These are phyloP conservation scores for Marasmius tenuissimus DNA, from an alignment of 1,284 basidiomycete species.

Conservation along the genomic window DNA sequence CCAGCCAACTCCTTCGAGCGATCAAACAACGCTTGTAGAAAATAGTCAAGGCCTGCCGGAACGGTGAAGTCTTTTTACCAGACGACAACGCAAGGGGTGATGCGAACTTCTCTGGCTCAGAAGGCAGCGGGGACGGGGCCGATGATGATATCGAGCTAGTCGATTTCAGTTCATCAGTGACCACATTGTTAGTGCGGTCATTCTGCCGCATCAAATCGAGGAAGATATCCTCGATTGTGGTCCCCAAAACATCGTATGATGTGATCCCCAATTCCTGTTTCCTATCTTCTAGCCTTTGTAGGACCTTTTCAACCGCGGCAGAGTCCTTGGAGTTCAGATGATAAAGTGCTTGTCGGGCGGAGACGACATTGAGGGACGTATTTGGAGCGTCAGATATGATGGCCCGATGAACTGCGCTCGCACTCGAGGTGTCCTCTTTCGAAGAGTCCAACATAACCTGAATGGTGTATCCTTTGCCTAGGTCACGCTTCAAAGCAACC, in stretches of 20 bases:
- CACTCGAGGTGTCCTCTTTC: background rate
- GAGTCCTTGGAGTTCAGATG: slow-evolving; percentile 62
- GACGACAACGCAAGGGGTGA: slow-evolving; percentile 41
- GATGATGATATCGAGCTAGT: slow-evolving; percentile 1
- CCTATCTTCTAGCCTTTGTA: slow-evolving; percentile 53
- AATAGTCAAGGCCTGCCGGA: slow-evolving; percentile 66
- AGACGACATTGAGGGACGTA: slow-evolving; percentile 38
- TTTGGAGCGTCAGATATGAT: slow-evolving; percentile 50
- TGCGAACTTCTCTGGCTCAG: background rate
- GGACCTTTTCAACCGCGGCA: slow-evolving; percentile 49
- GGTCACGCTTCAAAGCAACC: slow-evolving; percentile 67
- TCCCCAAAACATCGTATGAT: slow-evolving; percentile 68
- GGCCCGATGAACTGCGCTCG: slow-evolving; percentile 38
- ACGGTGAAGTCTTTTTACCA: slow-evolving; percentile 50
- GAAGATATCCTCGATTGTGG: slow-evolving; percentile 82
- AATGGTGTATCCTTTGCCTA: slow-evolving; percentile 72
- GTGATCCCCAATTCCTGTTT: slow-evolving; percentile 36
- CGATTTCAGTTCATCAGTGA: background rate
- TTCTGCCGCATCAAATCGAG: slow-evolving; percentile 60
- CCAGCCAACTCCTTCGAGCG: slow-evolving; percentile 66
- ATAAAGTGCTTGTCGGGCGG: slow-evolving; percentile 44
- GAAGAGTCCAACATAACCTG: slow-evolving; percentile 44
- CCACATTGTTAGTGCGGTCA: background rate
- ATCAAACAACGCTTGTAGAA: slow-evolving; percentile 73
- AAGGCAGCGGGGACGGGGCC: background rate